These are phyloP conservation scores for Cryphonectria nitschkei DNA, from an alignment of 2,329 filamentous ascomycete genomes.

Conservation along the genomic window DNA sequence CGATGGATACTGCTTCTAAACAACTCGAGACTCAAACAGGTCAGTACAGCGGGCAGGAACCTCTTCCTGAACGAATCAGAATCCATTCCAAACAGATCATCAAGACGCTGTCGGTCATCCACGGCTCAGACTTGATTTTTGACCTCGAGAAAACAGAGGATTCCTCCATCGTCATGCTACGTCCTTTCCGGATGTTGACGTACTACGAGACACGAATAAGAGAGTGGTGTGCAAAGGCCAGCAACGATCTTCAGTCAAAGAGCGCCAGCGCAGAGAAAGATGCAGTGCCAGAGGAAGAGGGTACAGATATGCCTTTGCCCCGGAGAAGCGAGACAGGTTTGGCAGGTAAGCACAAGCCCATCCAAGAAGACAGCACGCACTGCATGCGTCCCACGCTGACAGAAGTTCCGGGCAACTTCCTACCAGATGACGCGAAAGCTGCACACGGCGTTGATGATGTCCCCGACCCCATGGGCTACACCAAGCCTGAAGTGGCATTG, in stretches of 20 bases:
- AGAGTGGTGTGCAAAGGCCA: not conserved
- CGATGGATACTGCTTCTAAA: not conserved
- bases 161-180: conserved; percentile 17
- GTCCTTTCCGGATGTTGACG: conserved; percentile 23
- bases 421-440: no score
- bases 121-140: not conserved
- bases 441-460: no score
- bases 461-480: no score
- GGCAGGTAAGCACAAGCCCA: no score
- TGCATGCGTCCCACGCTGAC: no score
- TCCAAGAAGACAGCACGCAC: no score
- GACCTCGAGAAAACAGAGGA: not conserved
- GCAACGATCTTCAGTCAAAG: no score
- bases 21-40: not conserved
- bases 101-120: not conserved
- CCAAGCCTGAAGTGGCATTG: not conserved
- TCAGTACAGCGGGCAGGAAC: not conserved
- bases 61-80: conserved; percentile 22
- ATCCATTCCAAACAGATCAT: conserved; percentile 21
- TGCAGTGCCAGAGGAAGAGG: no score
- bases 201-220: conserved; percentile 22
- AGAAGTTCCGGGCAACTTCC: no score
- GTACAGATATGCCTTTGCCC: no score
- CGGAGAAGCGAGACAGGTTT: no score
- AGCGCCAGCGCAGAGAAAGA: no score